Conservation (phyloP, 2,329 filamentous ascomycete genomes). For the Talaromyces rugulosus region DNA sequence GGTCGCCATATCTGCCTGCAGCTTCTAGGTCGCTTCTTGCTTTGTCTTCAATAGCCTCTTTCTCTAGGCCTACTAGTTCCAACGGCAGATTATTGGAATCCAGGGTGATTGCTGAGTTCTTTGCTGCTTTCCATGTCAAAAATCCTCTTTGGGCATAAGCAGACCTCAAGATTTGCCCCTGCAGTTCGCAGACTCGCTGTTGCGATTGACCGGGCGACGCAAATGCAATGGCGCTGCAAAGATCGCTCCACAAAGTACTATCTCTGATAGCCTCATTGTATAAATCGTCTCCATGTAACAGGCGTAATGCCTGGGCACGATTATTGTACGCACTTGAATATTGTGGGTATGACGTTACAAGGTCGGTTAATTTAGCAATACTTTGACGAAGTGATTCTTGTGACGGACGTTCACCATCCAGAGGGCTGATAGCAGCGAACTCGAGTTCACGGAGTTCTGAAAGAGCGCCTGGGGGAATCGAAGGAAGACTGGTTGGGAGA, state of each 20-base stretch:
- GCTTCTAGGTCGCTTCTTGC: not conserved
- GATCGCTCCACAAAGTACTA: not conserved
- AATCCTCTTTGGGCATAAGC: not conserved
- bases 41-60: not conserved
- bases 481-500: not conserved
- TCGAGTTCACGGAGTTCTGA: not conserved
- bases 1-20: slow-evolving; percentile 5
- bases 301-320: not conserved
- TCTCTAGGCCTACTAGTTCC: not conserved
- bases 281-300: not conserved
- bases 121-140: not conserved
- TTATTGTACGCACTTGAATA: not conserved
- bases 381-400: not conserved
- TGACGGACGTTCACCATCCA: not conserved
- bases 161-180: not conserved
- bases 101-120: not conserved
- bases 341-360: not conserved
- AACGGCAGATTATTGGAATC: not conserved
- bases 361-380: not conserved
- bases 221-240: not conserved
- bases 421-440: not conserved
- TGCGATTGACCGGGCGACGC: not conserved
- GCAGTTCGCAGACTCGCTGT: not conserved
- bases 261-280: not conserved
- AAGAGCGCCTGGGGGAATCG: not conserved